Evolutionary conservation across 2,329 filamentous ascomycete species (phyloP), one percentile per base, ranked within the genome.

Genomic region (Bipolaris zeicola): DNA sequence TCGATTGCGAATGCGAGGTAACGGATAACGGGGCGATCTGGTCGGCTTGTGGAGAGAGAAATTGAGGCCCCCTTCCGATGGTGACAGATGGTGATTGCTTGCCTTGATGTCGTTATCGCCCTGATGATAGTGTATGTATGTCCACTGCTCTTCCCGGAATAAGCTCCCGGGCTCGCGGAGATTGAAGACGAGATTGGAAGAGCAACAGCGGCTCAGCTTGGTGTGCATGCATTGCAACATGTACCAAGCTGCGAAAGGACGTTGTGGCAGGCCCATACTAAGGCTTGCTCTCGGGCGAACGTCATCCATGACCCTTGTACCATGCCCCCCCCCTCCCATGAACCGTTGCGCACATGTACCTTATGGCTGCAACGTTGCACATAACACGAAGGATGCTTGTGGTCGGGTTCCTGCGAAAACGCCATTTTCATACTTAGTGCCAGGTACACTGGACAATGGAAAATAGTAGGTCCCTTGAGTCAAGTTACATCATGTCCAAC

Each of bases 401-500:
- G 26, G 10, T 28, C 26, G 33, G 24, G 16, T n/a, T 50, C 28
- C 22, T 54, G 18, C 45, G 31, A 22, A 41, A 28, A 41, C 33
- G 28, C 38, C 33, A 39, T 22, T 50, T 50, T 31, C 37, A 39
- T 20, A 41, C 39, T 31, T 51, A 50, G 33, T 51, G 39, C n/a
- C 52, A 55, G 47, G 46, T 50, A 55, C 52, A 41, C 18, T 50
- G 16, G 33, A 41, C 16, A 18, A 34, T 46, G 11, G 43, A 13
- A 13, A 46, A 46, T 46, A 4, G 46, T 36, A 26, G 38, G 34
- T 36, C 18, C 14, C 47, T 55, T 36, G 52, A 38, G 39, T 55
- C 52, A 55, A 47, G 46, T 47, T 39, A 47, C 39, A 43, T 31
- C 16, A 53, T 45, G 24, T 39, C 34, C 34, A 45, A 41, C 47